phyloP scores from a whole-genome alignment of 2,329 filamentous ascomycete species.

The Aspergillus costaricaensis region DNA sequence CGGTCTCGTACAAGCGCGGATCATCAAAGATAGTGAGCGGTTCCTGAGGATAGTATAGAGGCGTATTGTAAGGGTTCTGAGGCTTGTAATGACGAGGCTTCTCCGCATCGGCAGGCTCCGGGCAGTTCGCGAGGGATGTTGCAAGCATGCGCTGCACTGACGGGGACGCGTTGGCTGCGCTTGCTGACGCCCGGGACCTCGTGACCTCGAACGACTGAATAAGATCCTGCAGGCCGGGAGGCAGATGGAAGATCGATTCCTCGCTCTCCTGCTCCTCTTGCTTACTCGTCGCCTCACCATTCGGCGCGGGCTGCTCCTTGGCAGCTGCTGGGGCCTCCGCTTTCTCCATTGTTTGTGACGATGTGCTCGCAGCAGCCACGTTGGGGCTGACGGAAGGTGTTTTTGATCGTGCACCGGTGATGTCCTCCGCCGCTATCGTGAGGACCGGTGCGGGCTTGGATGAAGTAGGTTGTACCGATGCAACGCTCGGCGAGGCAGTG shows the following conservation, averaged over 20 bases:
- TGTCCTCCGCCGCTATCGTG: conserved; percentile 44
- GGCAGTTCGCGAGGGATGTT: conserved; percentile 71
- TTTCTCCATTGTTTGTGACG: conserved; percentile 51
- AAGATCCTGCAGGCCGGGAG: conserved; percentile 82
- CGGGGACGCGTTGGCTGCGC: conserved; percentile 57
- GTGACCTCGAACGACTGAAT: conserved; percentile 87
- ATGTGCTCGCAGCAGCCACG: conserved; percentile 44
- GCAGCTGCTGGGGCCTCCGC: conserved; percentile 39
- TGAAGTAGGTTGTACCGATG: conserved; percentile 53
- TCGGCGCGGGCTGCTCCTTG: conserved; percentile 44
- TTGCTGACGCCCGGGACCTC: conserved; percentile 63
- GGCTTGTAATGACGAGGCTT: conserved; percentile 82
- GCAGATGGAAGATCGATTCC: conserved; percentile 91
- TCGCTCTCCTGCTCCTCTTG: conserved; percentile 50
- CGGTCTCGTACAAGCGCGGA: conserved; percentile 72
- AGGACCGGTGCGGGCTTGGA: conserved; percentile 42
- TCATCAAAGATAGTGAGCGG: conserved; percentile 91
- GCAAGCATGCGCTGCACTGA: conserved; percentile 73
- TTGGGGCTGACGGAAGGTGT: conserved; percentile 54
- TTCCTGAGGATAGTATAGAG: conserved; percentile 86
- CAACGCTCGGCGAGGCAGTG: conserved; percentile 58
- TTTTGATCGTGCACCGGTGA: conserved; percentile 45
- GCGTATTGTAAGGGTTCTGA: conserved; percentile 74
- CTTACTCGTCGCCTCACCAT: conserved; percentile 51
- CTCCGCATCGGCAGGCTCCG: conserved; percentile 77